phyloP scores from a whole-genome alignment of 371 early-diverging fungal species.

The Batkoa obscura region DNA sequence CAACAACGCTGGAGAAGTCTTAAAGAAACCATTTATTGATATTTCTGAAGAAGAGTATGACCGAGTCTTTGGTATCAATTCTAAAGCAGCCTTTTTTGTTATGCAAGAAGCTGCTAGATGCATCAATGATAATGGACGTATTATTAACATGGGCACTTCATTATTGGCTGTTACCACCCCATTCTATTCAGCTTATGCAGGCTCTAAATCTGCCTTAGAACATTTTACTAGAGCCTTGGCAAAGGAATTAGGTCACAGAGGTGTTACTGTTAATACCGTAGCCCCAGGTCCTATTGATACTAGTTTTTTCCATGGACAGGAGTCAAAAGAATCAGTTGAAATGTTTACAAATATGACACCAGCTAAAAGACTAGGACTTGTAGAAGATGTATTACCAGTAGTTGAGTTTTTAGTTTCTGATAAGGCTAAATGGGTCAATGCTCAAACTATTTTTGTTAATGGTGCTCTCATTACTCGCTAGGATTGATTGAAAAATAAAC shows the following conservation, averaged over 20 bases:
- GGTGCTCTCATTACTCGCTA: too few relatives aligned
- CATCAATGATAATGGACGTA: constrained; percentile 11
- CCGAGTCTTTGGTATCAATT: too few relatives aligned
- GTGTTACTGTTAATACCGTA: constrained; percentile 19
- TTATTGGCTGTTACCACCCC: constrained; percentile 13
- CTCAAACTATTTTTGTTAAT: too few relatives aligned
- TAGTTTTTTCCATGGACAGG: constrained; percentile 16
- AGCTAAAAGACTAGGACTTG: too few relatives aligned
- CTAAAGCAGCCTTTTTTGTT: too few relatives aligned
- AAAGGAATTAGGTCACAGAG: constrained; percentile 13
- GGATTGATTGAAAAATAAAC: too few relatives aligned
- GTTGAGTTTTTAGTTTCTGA: too few relatives aligned
- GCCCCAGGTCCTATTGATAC: constrained; percentile 20
- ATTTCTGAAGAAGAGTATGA: constrained; percentile 9
- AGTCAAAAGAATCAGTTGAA: constrained; percentile 11
- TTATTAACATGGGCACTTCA: too few relatives aligned
- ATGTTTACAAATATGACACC: constrained; percentile 8
- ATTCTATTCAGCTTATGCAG: constrained; percentile 15
- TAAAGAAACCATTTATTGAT: too few relatives aligned
- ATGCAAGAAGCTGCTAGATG: constrained; percentile 14
- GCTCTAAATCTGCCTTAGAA: constrained; percentile 15
- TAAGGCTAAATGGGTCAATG: too few relatives aligned
- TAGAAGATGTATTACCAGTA: too few relatives aligned
- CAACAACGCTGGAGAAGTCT: too few relatives aligned
- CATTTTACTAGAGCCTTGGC: constrained; percentile 17